Conservation (phyloP, 1,284 basidiomycete species). For the Butyriboletus regius region DNA sequence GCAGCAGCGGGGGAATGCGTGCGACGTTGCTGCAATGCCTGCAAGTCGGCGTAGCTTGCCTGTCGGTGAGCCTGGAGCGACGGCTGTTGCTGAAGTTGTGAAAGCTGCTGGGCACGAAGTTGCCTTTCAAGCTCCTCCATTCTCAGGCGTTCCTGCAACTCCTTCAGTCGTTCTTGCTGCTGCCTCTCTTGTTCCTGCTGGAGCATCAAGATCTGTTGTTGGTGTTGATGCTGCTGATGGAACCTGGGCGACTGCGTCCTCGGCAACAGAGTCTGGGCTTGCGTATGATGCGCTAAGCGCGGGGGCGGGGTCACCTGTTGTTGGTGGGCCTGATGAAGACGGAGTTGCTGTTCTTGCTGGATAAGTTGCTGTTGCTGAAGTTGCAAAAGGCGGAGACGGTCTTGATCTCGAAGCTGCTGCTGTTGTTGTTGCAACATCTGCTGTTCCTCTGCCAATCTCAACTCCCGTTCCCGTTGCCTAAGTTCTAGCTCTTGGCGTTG, state of each 20-base stretch:
- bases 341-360: slow-evolving; percentile 32
- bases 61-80: slow-evolving; percentile 38
- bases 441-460: slow-evolving; percentile 37
- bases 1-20: slow-evolving; percentile 47
- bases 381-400: slow-evolving; percentile 33
- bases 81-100: slow-evolving; percentile 44
- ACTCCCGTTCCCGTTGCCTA: slow-evolving; percentile 32
- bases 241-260: slow-evolving; percentile 66
- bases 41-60: slow-evolving; percentile 30
- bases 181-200: slow-evolving; percentile 56
- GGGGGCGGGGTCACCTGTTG: slow-evolving; percentile 58
- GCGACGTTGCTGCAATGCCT: slow-evolving; percentile 32
- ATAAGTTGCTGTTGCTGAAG: slow-evolving; percentile 38
- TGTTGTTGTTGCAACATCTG: slow-evolving; percentile 37
- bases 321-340: slow-evolving; percentile 37
- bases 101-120: slow-evolving; percentile 43
- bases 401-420: slow-evolving; percentile 38
- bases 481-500: slow-evolving; percentile 35
- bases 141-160: slow-evolving; percentile 55
- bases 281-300: slow-evolving; percentile 42
- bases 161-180: slow-evolving; percentile 39
- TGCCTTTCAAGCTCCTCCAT: slow-evolving; percentile 59
- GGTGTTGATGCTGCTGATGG: slow-evolving; percentile 56
- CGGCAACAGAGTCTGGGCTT: slow-evolving; percentile 48
- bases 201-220: slow-evolving; percentile 56